Evolutionary conservation across 768 basidiomycete genomes (phyloP).

Genomic region (Boletus pseudopeckii): DNA sequence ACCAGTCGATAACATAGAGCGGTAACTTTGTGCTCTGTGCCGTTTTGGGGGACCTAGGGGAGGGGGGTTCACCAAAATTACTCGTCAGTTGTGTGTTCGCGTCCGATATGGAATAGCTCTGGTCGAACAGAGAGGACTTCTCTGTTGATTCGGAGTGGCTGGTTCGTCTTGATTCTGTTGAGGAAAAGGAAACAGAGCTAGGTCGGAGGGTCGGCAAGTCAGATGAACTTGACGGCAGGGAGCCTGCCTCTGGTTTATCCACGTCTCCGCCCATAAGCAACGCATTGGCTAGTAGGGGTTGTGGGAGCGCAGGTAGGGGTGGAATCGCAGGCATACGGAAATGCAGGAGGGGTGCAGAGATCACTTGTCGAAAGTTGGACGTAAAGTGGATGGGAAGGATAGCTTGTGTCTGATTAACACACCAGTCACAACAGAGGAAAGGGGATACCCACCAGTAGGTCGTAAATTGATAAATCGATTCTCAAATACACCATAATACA

Average conservation of each 20-base stretch:
- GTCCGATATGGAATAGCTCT: slow-evolving; percentile 27
- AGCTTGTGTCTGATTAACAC: slow-evolving; percentile 38
- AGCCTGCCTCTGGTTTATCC: slow-evolving; percentile 23
- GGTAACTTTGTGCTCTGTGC: slow-evolving; percentile 19
- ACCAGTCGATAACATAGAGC: slow-evolving; percentile 46
- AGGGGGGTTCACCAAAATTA: slow-evolving; percentile 18
- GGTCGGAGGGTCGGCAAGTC: slow-evolving; percentile 32
- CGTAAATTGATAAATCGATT: slow-evolving; percentile 68
- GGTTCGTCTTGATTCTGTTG: slow-evolving; percentile 37
- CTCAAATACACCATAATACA: slow-evolving; percentile 65
- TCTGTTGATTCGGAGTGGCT: slow-evolving; percentile 34
- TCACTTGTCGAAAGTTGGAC: slow-evolving; percentile 66
- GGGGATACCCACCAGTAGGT: slow-evolving; percentile 54
- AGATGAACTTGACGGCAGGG: slow-evolving; percentile 12
- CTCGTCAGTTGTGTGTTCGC: slow-evolving; percentile 22
- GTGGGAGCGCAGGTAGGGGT: slow-evolving; percentile 49
- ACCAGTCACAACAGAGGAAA: background rate
- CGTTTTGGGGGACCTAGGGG: slow-evolving; percentile 13
- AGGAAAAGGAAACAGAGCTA: slow-evolving; percentile 52
- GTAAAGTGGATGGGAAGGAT: slow-evolving; percentile 67
- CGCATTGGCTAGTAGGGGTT: slow-evolving; percentile 25
- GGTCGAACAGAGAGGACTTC: slow-evolving; percentile 31
- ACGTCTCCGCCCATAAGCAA: slow-evolving; percentile 22
- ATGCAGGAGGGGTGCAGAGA: slow-evolving; percentile 54
- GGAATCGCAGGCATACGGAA: slow-evolving; percentile 71